phyloP scores from a whole-genome alignment of 805 yeast species.

The Novakomyces olei region DNA sequence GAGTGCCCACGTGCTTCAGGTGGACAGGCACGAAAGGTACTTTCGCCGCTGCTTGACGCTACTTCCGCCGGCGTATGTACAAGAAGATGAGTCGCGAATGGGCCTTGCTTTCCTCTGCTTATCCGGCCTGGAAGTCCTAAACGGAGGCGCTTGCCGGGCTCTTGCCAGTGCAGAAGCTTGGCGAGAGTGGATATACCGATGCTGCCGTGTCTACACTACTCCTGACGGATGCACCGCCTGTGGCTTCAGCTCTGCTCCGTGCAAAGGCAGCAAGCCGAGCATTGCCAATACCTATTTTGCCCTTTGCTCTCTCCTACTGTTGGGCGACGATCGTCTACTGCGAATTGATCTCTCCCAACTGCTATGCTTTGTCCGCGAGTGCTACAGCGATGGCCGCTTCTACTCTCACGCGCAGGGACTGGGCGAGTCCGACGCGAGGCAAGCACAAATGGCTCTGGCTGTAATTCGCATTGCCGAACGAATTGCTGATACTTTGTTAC shows the following conservation, averaged over 20 bases:
- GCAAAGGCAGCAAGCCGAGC: conserved; percentile 34
- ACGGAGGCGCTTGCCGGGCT: conserved; percentile 15
- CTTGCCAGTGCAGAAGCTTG: conserved; percentile 11
- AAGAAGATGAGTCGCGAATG: conserved; percentile 46
- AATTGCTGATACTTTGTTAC: neutral
- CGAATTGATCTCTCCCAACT: neutral
- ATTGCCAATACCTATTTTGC: conserved; percentile 23
- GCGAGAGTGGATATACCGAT: conserved; percentile 24
- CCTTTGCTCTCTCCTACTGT: neutral
- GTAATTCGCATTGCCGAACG: neutral
- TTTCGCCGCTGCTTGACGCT: conserved; percentile 29
- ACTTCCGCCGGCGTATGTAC: conserved; percentile 33
- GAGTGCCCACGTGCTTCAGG: no score
- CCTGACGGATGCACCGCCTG: neutral
- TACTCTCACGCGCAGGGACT: conserved; percentile 4
- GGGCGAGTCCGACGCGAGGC: conserved; percentile 3
- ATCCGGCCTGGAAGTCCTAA: conserved; percentile 33
- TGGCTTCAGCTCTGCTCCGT: conserved; percentile 6
- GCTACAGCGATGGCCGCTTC: conserved; percentile 10
- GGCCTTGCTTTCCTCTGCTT: conserved; percentile 52
- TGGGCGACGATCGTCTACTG: conserved; percentile 1
- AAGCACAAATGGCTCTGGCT: conserved; percentile 3
- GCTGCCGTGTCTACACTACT: neutral
- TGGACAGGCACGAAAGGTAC: no score
- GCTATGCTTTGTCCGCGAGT: no score